These are phyloP conservation scores for Corrigiola litoralis DNA, from an alignment of 179 eudicot species.

Conservation along the genomic window DNA sequence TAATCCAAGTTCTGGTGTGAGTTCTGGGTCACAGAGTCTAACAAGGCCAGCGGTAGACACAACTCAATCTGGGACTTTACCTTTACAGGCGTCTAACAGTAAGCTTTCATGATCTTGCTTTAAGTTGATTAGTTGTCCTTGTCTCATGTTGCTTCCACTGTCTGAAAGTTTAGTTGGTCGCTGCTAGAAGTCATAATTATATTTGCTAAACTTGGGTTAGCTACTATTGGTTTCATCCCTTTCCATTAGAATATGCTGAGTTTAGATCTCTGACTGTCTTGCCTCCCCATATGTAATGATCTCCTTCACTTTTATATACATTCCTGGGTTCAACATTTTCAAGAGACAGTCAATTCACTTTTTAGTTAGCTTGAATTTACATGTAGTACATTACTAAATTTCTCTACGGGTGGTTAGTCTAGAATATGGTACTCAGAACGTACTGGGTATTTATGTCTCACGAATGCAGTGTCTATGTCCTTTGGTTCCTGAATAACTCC, in stretches of 20 bases:
- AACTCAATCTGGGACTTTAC: background rate
- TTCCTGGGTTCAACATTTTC: background rate
- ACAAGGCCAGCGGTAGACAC: conserved; percentile 1
- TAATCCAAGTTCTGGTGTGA: background rate
- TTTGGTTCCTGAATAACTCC: too few species aligned
- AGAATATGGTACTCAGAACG: too few species aligned
- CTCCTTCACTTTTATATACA: background rate
- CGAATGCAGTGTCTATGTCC: too few species aligned
- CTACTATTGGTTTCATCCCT: background rate
- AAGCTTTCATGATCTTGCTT: conserved; percentile 2
- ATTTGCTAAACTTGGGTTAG: background rate
- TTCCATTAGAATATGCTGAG: background rate
- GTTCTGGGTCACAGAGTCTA: conserved; percentile 6
- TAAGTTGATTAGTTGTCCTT: background rate
- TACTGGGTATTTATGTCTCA: too few species aligned
- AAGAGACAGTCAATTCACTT: too few species aligned
- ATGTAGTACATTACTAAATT: too few species aligned
- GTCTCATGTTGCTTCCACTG: background rate
- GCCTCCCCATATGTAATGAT: too few species aligned
- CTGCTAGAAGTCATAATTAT: too few species aligned
- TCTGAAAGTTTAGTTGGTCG: background rate
- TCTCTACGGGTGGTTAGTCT: too few species aligned
- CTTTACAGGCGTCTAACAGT: conserved; percentile 16
- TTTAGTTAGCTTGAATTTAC: too few species aligned
- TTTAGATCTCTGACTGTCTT: background rate